A percentile compares a stretch with the other conserved stretches of the same genome.
These are phyloP conservation scores for Vigna hirtella DNA, from an alignment of 306 rosid genomes.

Conservation along the genomic window DNA sequence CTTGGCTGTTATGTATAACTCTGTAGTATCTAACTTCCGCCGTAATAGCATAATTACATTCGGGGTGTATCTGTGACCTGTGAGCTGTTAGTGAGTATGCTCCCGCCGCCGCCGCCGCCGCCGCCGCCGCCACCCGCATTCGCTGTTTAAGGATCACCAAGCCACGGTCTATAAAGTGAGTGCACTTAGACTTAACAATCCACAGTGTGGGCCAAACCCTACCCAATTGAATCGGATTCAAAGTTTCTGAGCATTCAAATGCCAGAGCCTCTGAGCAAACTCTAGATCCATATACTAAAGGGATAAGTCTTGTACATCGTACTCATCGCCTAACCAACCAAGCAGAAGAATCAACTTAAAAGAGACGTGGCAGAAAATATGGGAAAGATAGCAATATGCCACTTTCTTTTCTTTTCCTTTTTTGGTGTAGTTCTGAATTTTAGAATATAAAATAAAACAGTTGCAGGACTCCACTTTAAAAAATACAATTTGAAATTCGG, in stretches of 20 bases:
- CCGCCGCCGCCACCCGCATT: conserved; percentile 49
- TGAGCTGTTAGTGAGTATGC: conserved; percentile 38
- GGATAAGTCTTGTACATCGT: conserved; percentile 24
- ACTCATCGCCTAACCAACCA: conserved; percentile 42
- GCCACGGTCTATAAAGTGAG: conserved; percentile 33
- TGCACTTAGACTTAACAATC: conserved; percentile 43
- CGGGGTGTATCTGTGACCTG: conserved; percentile 30
- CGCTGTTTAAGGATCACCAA: conserved; percentile 39
- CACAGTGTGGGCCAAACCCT: conserved; percentile 47
- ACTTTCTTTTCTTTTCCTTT: background rate
- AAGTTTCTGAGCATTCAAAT: conserved; percentile 25
- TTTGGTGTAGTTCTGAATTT: background rate
- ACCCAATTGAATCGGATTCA: conserved; percentile 34
- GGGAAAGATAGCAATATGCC: conserved; percentile 29
- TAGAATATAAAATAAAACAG: conserved; percentile 17
- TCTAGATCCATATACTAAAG: conserved; percentile 32
- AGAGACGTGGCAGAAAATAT: background rate
- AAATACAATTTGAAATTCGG: conserved; percentile 5
- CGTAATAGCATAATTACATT: conserved; percentile 35
- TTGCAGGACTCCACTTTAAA: conserved; percentile 40
- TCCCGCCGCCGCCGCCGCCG: conserved; percentile 41
- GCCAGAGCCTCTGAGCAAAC: conserved; percentile 39
- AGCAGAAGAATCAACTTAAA: conserved; percentile 26
- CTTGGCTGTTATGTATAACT: conserved; percentile 11
- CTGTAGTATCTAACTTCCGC: conserved; percentile 20